Conservation (phyloP, 192 early-diverging fungal genomes). For the Coemansia sp. region DNA sequence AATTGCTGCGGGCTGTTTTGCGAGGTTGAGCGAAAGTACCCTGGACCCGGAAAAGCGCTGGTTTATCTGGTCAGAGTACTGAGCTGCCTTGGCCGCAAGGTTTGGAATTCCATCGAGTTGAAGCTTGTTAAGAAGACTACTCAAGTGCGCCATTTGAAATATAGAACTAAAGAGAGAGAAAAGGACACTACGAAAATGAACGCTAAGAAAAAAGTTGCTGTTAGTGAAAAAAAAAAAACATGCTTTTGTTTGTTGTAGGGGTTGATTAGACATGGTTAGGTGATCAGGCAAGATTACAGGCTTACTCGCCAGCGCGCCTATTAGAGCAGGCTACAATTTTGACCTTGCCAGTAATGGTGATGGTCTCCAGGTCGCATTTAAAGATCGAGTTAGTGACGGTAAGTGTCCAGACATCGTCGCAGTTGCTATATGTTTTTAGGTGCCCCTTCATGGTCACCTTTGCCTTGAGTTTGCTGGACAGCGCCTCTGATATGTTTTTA, state of each 20-base stretch:
- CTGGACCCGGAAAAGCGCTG: slow-evolving; percentile 21
- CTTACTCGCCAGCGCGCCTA: slow-evolving; percentile 13
- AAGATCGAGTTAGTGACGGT: slow-evolving; percentile 82
- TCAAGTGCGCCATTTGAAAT: slow-evolving; percentile 23
- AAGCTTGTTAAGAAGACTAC: slow-evolving; percentile 26
- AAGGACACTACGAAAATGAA: neutral
- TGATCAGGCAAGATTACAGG: neutral
- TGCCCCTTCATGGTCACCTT: slow-evolving; percentile 78
- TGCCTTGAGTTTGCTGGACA: slow-evolving; percentile 75
- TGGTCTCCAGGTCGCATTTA: slow-evolving; percentile 79
- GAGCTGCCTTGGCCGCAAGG: slow-evolving; percentile 40
- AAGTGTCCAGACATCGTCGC: slow-evolving; percentile 99
- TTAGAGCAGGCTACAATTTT: slow-evolving; percentile 73
- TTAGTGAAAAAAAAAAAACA: neutral
- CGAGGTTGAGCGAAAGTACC: slow-evolving; percentile 24
- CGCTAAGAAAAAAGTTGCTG: neutral
- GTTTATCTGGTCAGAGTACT: slow-evolving; percentile 45
- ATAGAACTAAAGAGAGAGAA: neutral
- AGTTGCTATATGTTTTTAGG: slow-evolving; percentile 87
- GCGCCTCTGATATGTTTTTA: slow-evolving; percentile 83
- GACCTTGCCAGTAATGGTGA: slow-evolving; percentile 79
- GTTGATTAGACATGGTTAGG: neutral
- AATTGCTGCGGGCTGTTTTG: slow-evolving; percentile 37
- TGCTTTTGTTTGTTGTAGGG: neutral
- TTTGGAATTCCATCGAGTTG: slow-evolving; percentile 41